These are phyloP conservation scores for Musa troglodytarum DNA, from an alignment of 176 grass and related monocot genomes.

Conservation along the genomic window DNA sequence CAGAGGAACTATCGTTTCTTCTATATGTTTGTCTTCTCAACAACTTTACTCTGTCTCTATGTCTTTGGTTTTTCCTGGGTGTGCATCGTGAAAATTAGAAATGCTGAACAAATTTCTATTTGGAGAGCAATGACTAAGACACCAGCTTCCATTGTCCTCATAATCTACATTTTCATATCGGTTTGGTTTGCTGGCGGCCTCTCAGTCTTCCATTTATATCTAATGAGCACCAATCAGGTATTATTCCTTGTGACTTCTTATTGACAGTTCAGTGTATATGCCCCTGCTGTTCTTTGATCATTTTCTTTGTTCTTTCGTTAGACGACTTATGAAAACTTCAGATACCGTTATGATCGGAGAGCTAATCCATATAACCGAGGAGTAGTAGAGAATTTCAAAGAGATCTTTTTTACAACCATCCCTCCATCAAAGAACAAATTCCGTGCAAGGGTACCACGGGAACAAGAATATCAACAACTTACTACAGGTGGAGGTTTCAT, in stretches of 20 bases:
- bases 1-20: slow-evolving; percentile 2
- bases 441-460: not conserved
- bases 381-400: not conserved
- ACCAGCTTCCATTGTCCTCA: slow-evolving; percentile 1
- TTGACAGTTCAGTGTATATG: too few relatives aligned
- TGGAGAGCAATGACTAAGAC: slow-evolving; percentile 6
- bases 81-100: not conserved
- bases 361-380: not conserved
- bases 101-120: not conserved
- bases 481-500: not conserved
- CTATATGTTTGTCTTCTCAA: slow-evolving; percentile 2
- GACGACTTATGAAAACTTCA: slow-evolving; percentile 1
- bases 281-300: not conserved
- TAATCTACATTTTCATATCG: slow-evolving; percentile 1
- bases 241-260: too few relatives aligned
- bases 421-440: not conserved
- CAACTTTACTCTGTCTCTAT: slow-evolving; percentile 1
- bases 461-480: not conserved
- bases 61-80: slow-evolving; percentile 6
- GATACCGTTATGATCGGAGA: slow-evolving; percentile 5
- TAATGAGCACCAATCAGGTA: slow-evolving; percentile 5
- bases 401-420: not conserved
- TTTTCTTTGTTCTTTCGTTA: not conserved
- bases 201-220: not conserved
- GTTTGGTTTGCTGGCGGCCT: slow-evolving; percentile 1